Conservation (phyloP, 148 eudicot genomes). For the Rheum nobile region DNA sequence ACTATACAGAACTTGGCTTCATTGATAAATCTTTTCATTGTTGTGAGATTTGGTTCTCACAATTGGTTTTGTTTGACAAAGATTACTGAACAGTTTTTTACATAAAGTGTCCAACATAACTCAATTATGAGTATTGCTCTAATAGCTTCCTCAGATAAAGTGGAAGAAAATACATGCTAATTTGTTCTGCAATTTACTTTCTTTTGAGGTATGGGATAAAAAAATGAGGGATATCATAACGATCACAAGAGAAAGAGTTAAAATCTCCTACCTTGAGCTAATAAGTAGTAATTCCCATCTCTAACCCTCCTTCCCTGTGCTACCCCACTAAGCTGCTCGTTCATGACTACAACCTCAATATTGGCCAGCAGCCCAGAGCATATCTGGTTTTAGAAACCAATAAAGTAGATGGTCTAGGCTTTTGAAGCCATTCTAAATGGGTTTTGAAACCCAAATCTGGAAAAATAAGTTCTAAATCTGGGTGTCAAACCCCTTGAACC, state of each 20-base stretch:
- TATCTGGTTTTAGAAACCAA: not conserved
- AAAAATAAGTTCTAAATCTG: not conserved
- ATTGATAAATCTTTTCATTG: not conserved
- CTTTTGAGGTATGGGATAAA: not conserved
- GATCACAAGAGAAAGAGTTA: not conserved
- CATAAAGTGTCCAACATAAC: not conserved
- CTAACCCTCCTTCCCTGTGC: not conserved
- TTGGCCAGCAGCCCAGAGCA: not conserved
- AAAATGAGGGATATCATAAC: not conserved
- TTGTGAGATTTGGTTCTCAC: not conserved
- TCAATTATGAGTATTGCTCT: not conserved
- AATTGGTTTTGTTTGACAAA: not conserved
- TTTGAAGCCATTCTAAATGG: not conserved
- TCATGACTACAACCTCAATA: not conserved
- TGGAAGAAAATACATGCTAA: not conserved
- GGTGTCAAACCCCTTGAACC: not conserved
- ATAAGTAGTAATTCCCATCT: not conserved
- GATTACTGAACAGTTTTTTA: not conserved
- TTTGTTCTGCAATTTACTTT: not conserved
- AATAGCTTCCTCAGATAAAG: not conserved
- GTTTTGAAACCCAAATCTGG: not conserved
- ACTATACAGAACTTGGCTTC: not conserved
- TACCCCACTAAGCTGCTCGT: not conserved
- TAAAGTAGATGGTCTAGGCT: not conserved
- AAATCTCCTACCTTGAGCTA: not conserved